A percentile compares a stretch with the other conserved stretches of the same genome.
Conservation (phyloP, 768 basidiomycete genomes). For the Cubamyces lactineus region DNA sequence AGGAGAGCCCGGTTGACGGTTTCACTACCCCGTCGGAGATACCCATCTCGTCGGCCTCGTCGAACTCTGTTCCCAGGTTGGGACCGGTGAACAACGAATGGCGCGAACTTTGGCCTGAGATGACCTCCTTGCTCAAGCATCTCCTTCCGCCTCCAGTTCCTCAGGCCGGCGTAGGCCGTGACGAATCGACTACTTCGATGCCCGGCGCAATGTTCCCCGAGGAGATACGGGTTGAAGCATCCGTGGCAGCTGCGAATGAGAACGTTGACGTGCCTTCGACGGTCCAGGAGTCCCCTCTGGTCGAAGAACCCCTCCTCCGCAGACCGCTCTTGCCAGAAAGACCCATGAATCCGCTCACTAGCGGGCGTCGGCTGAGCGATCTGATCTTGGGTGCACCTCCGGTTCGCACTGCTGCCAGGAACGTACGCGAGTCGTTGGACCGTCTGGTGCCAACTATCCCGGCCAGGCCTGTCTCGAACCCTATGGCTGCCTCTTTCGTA, state of each 20-base stretch:
- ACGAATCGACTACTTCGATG: slow-evolving; percentile 13
- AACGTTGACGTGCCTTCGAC: neutral
- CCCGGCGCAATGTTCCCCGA: slow-evolving; percentile 27
- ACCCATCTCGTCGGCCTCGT: slow-evolving; percentile 17
- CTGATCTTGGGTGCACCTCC: slow-evolving; percentile 12
- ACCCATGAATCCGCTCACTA: slow-evolving; percentile 1
- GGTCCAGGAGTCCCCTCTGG: slow-evolving; percentile 29
- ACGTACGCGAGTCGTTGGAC: slow-evolving; percentile 10
- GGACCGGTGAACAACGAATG: slow-evolving; percentile 31
- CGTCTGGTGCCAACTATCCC: neutral
- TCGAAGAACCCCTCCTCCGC: slow-evolving; percentile 31
- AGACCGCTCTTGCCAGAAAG: slow-evolving; percentile 23
- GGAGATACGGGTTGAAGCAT: neutral
- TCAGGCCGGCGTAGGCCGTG: neutral
- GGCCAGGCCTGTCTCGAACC: neutral
- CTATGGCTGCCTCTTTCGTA: slow-evolving; percentile 59
- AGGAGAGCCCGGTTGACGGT: slow-evolving; percentile 12
- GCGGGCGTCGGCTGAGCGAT: slow-evolving; percentile 12
- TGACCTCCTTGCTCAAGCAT: slow-evolving; percentile 31
- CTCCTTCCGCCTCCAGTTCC: slow-evolving; percentile 29
- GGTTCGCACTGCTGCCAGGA: slow-evolving; percentile 4
- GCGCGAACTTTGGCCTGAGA: slow-evolving; percentile 34
- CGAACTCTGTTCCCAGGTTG: slow-evolving; percentile 28
- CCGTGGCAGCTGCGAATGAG: neutral
- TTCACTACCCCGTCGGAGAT: slow-evolving; percentile 27